These are phyloP conservation scores for Calonectria naviculata DNA, from an alignment of 2,329 filamentous ascomycete species.

Conservation along the genomic window DNA sequence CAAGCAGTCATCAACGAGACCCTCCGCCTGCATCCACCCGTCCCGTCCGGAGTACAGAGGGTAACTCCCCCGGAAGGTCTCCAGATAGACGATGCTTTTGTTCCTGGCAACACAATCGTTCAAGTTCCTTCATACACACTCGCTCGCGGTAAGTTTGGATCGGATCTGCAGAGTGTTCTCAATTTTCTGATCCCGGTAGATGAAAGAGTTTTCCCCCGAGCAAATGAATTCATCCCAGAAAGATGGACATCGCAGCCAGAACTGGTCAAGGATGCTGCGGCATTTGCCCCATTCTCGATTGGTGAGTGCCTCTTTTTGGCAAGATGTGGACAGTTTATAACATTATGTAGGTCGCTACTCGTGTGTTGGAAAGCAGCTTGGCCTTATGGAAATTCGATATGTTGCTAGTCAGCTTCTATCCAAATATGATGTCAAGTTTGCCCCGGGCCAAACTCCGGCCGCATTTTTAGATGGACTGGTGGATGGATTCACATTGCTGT, in stretches of 20 bases:
- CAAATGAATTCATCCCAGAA: slow-evolving; percentile 40
- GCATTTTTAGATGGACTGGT: not conserved
- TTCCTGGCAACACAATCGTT: slow-evolving; percentile 50
- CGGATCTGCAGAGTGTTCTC: too few relatives aligned
- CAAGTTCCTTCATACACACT: slow-evolving; percentile 15
- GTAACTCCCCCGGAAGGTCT: slow-evolving; percentile 50
- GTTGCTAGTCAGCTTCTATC: slow-evolving; percentile 19
- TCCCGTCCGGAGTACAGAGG: slow-evolving; percentile 45
- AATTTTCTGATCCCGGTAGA: not conserved
- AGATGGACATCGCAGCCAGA: slow-evolving; percentile 48
- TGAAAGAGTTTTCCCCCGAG: not conserved
- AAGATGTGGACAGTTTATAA: too few relatives aligned
- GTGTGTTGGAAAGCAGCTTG: slow-evolving; percentile 30
- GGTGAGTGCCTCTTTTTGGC: slow-evolving; percentile 24
- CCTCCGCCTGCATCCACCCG: slow-evolving; percentile 48
- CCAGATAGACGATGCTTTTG: slow-evolving; percentile 43
- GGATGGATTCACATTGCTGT: slow-evolving; percentile 14
- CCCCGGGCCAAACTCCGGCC: not conserved
- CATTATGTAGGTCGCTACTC: slow-evolving; percentile 19
- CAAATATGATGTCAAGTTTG: slow-evolving; percentile 16
- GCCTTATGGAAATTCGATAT: slow-evolving; percentile 26
- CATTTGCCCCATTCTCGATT: slow-evolving; percentile 46
- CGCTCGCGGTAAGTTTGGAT: not conserved
- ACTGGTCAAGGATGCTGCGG: slow-evolving; percentile 43
- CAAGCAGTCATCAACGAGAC: slow-evolving; percentile 50